Percentiles rank a stretch among this genome's conserved stretches.
These are phyloP conservation scores for Volutella citrinella DNA, from an alignment of 2,329 filamentous ascomycete genomes.

Conservation along the genomic window DNA sequence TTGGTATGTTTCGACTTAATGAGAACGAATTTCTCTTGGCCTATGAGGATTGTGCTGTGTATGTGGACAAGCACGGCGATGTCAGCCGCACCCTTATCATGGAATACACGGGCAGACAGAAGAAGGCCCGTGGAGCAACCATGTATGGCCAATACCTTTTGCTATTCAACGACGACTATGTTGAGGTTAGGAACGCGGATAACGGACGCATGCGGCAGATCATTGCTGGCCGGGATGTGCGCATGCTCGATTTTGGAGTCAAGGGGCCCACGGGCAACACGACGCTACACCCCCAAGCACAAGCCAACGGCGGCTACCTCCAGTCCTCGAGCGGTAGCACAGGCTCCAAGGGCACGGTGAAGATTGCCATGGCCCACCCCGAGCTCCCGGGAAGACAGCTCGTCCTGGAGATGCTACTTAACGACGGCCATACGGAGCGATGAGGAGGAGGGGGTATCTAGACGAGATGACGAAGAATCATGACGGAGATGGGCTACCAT, in stretches of 20 bases:
- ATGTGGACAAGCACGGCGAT: constrained; percentile 97
- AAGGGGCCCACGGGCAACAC: constrained; percentile 56
- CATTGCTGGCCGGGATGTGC: constrained; percentile 86
- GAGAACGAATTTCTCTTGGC: constrained; percentile 90
- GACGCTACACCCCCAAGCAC: constrained; percentile 32
- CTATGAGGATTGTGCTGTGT: constrained; percentile 95
- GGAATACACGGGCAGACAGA: constrained; percentile 92
- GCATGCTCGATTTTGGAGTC: constrained; percentile 83
- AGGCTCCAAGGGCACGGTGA: constrained; percentile 71
- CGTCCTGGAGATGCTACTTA: constrained; percentile 87
- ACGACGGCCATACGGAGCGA: constrained; percentile 70
- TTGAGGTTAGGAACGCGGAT: constrained; percentile 94
- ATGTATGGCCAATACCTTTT: constrained; percentile 90
- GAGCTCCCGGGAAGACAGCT: constrained; percentile 81
- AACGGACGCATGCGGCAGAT: constrained; percentile 93
- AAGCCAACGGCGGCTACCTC: constrained; percentile 34
- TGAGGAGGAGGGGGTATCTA: too few relatives aligned
- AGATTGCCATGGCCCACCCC: constrained; percentile 93
- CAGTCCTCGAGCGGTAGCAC: constrained; percentile 36
- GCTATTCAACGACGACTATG: constrained; percentile 93
- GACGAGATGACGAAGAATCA: not conserved
- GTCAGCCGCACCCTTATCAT: constrained; percentile 92
- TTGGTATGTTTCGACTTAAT: constrained; percentile 95
- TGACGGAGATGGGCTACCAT: constrained; percentile 4
- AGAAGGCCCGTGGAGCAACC: constrained; percentile 76